phyloP scores from a whole-genome alignment of 2,329 filamentous ascomycete genomes.

The Cercospora sp. region DNA sequence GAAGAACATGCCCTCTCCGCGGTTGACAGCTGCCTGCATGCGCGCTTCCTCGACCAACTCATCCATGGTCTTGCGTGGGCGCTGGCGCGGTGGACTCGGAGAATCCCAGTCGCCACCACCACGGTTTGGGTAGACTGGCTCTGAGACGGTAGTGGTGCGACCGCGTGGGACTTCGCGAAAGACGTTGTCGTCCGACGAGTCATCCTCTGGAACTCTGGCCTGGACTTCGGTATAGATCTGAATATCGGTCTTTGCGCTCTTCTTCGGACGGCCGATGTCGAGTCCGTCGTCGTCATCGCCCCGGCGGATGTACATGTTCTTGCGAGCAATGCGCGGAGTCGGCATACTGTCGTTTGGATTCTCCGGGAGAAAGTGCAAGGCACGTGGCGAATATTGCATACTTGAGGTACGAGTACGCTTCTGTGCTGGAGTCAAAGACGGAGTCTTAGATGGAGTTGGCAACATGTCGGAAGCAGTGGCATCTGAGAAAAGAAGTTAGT shows the following conservation, averaged over 20 bases:
- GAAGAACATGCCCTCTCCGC: constrained; percentile 72
- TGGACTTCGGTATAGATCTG: constrained; percentile 76
- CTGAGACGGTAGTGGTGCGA: constrained; percentile 14
- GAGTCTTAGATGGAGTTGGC: constrained; percentile 77
- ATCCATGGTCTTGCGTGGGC: constrained; percentile 58
- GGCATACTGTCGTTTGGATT: constrained; percentile 59
- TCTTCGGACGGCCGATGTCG: constrained; percentile 51
- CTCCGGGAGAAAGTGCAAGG: constrained; percentile 57
- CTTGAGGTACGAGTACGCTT: constrained; percentile 54
- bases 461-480: constrained; percentile 54
- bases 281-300: constrained; percentile 61
- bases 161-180: constrained; percentile 55
- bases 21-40: constrained; percentile 63
- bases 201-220: constrained; percentile 68
- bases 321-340: constrained; percentile 55
- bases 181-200: constrained; percentile 68
- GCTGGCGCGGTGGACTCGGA: constrained; percentile 39
- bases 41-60: constrained; percentile 50
- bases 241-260: constrained; percentile 48
- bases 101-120: constrained; percentile 5
- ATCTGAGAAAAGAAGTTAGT: constrained; percentile 26
- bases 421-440: constrained; percentile 43
- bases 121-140: constrained; percentile 43
- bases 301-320: constrained; percentile 36
- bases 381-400: constrained; percentile 52